These are phyloP conservation scores for Begonia masoniana DNA, from an alignment of 306 rosid species.

Conservation along the genomic window DNA sequence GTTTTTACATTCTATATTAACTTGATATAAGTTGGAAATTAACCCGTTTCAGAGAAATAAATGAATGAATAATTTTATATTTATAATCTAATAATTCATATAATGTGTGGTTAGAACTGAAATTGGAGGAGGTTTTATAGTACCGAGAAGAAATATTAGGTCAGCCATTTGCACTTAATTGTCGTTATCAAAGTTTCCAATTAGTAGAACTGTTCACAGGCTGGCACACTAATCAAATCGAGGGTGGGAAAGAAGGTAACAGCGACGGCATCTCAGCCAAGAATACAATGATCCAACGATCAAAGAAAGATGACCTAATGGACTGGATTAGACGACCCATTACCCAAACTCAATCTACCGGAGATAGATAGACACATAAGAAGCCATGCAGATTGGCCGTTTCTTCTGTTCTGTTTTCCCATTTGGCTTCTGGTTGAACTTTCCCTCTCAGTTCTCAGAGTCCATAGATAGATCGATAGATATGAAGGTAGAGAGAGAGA, in stretches of 20 bases:
- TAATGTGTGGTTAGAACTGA: no score
- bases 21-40: no score
- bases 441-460: no score
- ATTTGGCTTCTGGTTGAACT: no score
- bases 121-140: background rate
- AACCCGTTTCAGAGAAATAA: no score
- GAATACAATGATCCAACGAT: background rate
- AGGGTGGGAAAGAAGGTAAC: background rate
- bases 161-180: background rate
- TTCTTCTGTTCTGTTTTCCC: no score
- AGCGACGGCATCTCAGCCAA: background rate
- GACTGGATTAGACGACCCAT: background rate
- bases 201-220: background rate
- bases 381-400: no score
- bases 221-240: background rate
- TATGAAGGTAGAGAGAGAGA: background rate
- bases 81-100: no score
- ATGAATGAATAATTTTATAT: no score
- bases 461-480: no score
- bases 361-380: no score
- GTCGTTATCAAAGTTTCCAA: constrained; percentile 2
- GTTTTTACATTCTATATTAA: no score
- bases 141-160: background rate
- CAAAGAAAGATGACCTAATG: background rate
- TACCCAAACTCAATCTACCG: background rate